phyloP scores from a whole-genome alignment of 2,329 filamentous ascomycete genomes.

The Dactylonectria estremocensis region DNA sequence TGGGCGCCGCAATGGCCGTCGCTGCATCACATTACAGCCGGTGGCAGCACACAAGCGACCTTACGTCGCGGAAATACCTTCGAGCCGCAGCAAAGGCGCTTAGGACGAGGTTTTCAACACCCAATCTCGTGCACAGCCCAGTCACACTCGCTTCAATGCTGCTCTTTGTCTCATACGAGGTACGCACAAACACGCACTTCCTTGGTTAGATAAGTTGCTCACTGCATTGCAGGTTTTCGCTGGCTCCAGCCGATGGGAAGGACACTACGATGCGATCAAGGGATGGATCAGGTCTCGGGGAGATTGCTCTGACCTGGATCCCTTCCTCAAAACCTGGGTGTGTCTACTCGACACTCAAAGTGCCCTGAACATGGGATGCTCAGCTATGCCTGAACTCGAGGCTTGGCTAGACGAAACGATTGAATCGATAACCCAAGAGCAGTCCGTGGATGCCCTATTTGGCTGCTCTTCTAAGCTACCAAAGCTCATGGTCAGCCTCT shows the following conservation, averaged over 20 bases:
- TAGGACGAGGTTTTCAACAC: slow-evolving; percentile 7
- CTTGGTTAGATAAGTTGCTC: not conserved
- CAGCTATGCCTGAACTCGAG: slow-evolving; percentile 22
- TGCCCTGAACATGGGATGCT: slow-evolving; percentile 19
- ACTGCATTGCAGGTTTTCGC: slow-evolving; percentile 21
- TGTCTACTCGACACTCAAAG: slow-evolving; percentile 31
- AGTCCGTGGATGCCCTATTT: slow-evolving; percentile 23
- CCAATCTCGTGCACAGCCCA: slow-evolving; percentile 13
- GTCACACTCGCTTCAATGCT: slow-evolving; percentile 26
- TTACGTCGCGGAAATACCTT: slow-evolving; percentile 20
- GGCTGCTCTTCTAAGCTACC: slow-evolving; percentile 27
- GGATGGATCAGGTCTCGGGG: slow-evolving; percentile 27
- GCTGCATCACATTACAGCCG: slow-evolving; percentile 29
- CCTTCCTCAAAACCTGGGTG: slow-evolving; percentile 30
- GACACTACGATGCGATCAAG: slow-evolving; percentile 27
- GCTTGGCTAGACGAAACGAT: slow-evolving; percentile 22
- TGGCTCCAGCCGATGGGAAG: slow-evolving; percentile 28
- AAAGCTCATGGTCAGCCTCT: slow-evolving; percentile 25
- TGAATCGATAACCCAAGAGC: not conserved
- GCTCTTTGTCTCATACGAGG: slow-evolving; percentile 28
- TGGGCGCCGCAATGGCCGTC: slow-evolving; percentile 20
- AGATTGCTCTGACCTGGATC: slow-evolving; percentile 20
- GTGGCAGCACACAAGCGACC: slow-evolving; percentile 24
- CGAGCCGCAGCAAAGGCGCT: slow-evolving; percentile 15
- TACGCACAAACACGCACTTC: not conserved